Evolutionary conservation across 371 early-diverging fungal species (phyloP).

Genomic region (Lichtheimia corymbifera): DNA sequence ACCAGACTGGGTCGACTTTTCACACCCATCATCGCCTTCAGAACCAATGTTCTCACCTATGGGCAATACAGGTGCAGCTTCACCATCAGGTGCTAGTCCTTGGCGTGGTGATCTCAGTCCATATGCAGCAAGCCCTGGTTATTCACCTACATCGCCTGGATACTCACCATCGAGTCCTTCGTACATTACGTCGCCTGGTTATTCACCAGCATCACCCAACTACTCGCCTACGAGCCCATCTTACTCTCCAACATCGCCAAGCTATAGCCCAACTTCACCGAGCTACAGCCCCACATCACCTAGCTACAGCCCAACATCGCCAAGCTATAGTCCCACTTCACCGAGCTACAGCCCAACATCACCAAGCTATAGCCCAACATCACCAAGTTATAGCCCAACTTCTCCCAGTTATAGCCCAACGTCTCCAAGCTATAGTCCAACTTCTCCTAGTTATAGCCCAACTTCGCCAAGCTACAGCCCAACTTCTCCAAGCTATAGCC

Average conservation of each 20-base stretch:
- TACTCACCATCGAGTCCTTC: constrained; percentile 73
- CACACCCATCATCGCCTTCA: constrained; percentile 57
- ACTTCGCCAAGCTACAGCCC: constrained; percentile 61
- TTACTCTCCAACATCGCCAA: constrained; percentile 64
- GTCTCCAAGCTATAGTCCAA: constrained; percentile 52
- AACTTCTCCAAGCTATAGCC: constrained; percentile 64
- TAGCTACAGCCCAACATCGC: constrained; percentile 69
- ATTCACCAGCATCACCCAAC: constrained; percentile 75
- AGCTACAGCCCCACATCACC: constrained; percentile 72
- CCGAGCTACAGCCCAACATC: constrained; percentile 78
- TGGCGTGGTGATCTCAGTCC: constrained; percentile 56
- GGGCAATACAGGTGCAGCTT: constrained; percentile 55
- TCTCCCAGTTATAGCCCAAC: constrained; percentile 58
- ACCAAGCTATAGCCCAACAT: constrained; percentile 77
- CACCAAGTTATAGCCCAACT: constrained; percentile 78
- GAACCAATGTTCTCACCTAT: constrained; percentile 70
- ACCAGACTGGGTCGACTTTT: constrained; percentile 61
- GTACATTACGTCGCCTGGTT: constrained; percentile 54
- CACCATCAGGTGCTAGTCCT: constrained; percentile 42
- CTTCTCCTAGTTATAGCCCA: constrained; percentile 58
- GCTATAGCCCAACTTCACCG: constrained; percentile 66
- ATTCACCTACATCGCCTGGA: constrained; percentile 81
- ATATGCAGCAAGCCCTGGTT: constrained; percentile 62
- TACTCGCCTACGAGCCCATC: constrained; percentile 68
- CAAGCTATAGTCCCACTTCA: constrained; percentile 77